Evolutionary conservation across 2,329 filamentous ascomycete species (phyloP).

Genomic region (Sclerotinia trifoliorum): DNA sequence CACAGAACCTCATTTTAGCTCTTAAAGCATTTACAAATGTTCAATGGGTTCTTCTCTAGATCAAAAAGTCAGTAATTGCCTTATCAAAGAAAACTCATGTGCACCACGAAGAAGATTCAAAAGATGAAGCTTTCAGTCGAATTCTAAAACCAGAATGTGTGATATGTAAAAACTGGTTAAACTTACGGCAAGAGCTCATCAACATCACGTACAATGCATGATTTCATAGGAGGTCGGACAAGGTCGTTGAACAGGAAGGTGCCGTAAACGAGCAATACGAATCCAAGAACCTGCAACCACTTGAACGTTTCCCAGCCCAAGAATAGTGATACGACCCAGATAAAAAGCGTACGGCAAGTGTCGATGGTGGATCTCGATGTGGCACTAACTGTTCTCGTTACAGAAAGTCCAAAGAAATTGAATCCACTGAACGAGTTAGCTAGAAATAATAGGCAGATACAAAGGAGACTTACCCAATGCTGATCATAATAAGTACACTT

Average conservation of each 20-base stretch:
- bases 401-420: slow-evolving; percentile 96
- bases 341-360: slow-evolving; percentile 95
- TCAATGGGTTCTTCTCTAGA: slow-evolving; percentile 73
- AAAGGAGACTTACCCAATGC: slow-evolving; percentile 72
- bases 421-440: slow-evolving; percentile 64
- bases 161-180: not conserved
- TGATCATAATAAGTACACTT: slow-evolving; percentile 92
- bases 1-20: slow-evolving; percentile 20
- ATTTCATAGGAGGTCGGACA: slow-evolving; percentile 75
- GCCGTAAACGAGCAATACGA: slow-evolving; percentile 87
- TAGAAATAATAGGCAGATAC: not conserved
- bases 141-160: not conserved
- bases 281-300: slow-evolving; percentile 89
- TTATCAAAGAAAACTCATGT: not conserved
- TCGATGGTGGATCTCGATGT: slow-evolving; percentile 96
- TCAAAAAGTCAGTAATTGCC: not conserved
- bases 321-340: slow-evolving; percentile 92
- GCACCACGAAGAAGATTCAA: not conserved
- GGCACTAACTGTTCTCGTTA: slow-evolving; percentile 84
- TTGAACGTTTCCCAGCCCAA: slow-evolving; percentile 98
- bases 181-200: slow-evolving; percentile 62
- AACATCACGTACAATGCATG: slow-evolving; percentile 57
- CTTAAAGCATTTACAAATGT: slow-evolving; percentile 46
- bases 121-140: too few relatives aligned
- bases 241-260: slow-evolving; percentile 97